A percentile compares a stretch with the other conserved stretches of the same genome.
These are phyloP conservation scores for Suillus occidentalis DNA, from an alignment of 768 basidiomycete genomes.

Conservation along the genomic window DNA sequence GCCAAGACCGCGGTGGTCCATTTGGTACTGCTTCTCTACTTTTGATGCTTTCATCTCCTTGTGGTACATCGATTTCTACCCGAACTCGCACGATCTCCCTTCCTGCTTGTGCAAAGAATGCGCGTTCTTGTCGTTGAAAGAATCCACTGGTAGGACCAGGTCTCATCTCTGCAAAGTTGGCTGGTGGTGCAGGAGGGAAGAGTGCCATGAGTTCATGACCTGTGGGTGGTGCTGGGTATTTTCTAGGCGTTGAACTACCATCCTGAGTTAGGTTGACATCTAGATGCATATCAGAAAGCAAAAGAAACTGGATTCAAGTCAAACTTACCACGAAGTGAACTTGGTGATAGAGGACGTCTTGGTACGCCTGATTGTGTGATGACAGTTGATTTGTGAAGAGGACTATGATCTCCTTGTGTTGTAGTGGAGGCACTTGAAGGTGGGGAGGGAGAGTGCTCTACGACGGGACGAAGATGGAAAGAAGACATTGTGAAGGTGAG, in stretches of 20 bases:
- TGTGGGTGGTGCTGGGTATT: conserved; percentile 74
- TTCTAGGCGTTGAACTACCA: conserved; percentile 48
- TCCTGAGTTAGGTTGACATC: conserved; percentile 66
- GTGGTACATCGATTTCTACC: conserved; percentile 62
- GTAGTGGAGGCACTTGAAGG: conserved; percentile 52
- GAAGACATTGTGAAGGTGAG: conserved; percentile 24
- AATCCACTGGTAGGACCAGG: conserved; percentile 69
- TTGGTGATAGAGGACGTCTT: conserved; percentile 64
- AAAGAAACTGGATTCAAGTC: conserved; percentile 3
- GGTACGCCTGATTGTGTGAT: conserved; percentile 32
- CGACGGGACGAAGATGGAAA: conserved; percentile 61
- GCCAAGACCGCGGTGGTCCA: conserved; percentile 28
- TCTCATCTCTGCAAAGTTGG: conserved; percentile 52
- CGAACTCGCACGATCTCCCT: conserved; percentile 76
- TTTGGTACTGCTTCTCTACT: conserved; percentile 12
- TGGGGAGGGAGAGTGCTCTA: conserved; percentile 47
- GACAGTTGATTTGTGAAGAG: conserved; percentile 25
- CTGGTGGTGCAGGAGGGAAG: conserved; percentile 72
- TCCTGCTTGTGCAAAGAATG: conserved; percentile 78
- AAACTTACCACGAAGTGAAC: conserved; percentile 55
- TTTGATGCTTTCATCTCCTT: conserved; percentile 30
- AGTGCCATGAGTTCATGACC: conserved; percentile 86
- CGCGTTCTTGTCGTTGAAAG: conserved; percentile 75
- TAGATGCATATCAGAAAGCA: conserved; percentile 28
- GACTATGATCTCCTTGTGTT: conserved; percentile 46